Evolutionary conservation across 805 yeast genomes (phyloP), one percentile per base, ranked within the genome.

Genomic region (Ogataea minuta): DNA sequence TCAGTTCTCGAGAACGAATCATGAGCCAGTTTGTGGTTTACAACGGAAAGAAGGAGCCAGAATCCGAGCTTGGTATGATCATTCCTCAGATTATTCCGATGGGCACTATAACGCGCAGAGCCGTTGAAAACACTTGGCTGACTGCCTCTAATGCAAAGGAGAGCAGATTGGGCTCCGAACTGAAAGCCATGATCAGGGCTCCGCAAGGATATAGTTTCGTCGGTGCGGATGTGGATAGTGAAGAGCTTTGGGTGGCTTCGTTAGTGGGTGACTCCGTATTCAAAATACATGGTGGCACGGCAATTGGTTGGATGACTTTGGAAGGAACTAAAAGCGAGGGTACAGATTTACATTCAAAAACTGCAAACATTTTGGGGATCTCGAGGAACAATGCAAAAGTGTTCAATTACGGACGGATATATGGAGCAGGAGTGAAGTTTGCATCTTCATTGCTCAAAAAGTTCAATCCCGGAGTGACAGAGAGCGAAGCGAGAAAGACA

Each of bases 181-280:
- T 95, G 45, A 93, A 95, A 60, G 79, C 96, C 0, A 77, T 87
- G 68, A 70, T 93, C 4, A 67, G 72, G 41, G 96, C 97, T 0
- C 99, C 99, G 0, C 63, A 72, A 2, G 97, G 97, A 0, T 93
- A 90, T 58, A 76, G 77, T 25, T 85, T 93, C 65, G 95, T 93
- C 7, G 99, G 99, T 8, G 99, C 99, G 0, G 99, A 93, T 68
- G 99, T 93, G 7, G 99, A 93, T 62, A 87, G 96, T 26, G 99
- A 93, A 57, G 99, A 93, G 57, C 70, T 93, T 29, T 93, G 99
- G 99, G 93, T 93, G 50, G 99, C 99, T 0, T 84, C 96, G 13
- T 66, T 95, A 16, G 81, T 91, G 23, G 97, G 99, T 3, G 99
- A 93, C 59, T 81, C 98, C 0, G 77, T 82, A 36, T 87, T 91